Evolutionary conservation across 1,284 basidiomycete species (phyloP), one percentile per base, ranked within the genome.

Genomic region (Apiotrichum mycotoxinovorans): DNA sequence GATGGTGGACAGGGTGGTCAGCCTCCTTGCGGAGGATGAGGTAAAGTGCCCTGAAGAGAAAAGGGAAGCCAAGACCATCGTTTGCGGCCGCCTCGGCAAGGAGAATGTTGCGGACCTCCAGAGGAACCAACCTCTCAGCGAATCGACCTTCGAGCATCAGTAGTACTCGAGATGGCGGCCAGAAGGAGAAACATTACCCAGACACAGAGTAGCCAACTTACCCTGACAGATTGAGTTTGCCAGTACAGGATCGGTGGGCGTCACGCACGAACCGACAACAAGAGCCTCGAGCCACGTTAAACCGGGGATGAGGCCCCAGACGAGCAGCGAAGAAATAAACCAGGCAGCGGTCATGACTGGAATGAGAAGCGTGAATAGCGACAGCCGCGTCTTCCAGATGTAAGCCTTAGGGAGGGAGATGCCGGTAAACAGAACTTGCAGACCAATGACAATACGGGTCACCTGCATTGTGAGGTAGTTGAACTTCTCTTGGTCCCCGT

Each of bases 361-460:
- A 12, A 84, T 83, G 10, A 98, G 81, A 0, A 98, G 81, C 66
- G 91, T 89, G 52, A 86, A 81, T 4, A 98, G 75, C 63, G 88
- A 90, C 64, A 83, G 84, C 89, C 91, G 94, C 72, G 98, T 92
- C 33, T 83, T 83, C 34, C 81, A 79, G 79, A 97, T 87, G 75
- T 97, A 98, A 3, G 72, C 73, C 77, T 91, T 93, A 12, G 92
- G 92, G 59, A 96, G 79, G 64, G 94, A 87, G 41, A 98, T 94
- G 4, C 95, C 95, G 56, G 97, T 91, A 34, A 95, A 93, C 69
- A 98, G 95, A 3, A 98, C 95, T 51, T 94, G 93, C 57, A 98
- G 89, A 4, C 92, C 95, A 47, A 98, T 86, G 54, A 98, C 88
- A 60, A 98, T 85, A 11, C 95, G 84, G 23, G 91, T 91, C 70